Evolutionary conservation across 164 flowering plant species (phyloP), one percentile per base, ranked within the genome.

Genomic region (Magnolia changhungtana): DNA sequence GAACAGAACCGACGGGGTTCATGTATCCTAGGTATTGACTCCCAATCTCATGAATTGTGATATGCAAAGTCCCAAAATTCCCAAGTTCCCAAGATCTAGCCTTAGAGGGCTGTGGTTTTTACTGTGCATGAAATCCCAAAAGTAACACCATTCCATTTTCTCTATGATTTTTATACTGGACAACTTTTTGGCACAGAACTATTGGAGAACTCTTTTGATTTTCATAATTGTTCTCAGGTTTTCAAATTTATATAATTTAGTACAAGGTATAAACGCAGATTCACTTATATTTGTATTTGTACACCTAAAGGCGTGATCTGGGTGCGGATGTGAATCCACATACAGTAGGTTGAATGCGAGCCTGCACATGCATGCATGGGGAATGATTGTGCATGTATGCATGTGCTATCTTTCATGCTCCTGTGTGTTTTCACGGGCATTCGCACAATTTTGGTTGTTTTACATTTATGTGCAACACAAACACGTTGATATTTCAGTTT

Each of bases 1-100:
- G 99, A 77, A 79, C 94, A 50, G 99, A 94, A 64, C 87, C 95
- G 63, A 91, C 98, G 5, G 79, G 89, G 67, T 96, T 92, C 84
- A 92, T 96, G 98, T 96, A 96, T 85, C 99, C 99, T 74, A 96
- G 99, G 99, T 96, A 87, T 72, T 23, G 45, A 13, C 50, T 50
- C 8, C 23, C 18, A 55, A 16, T 55, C 61, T 55, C 18, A 55
- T 55, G 16, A 10, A 55, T 55, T 0, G 10, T 37, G 45, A 37
- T 37, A 37, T 37, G 45, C 45, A 37, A 3, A 37, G 45, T 37
- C 45, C 6, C 45, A 37, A 37, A 37, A 37, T 37, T 37, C 45
- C 45, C 45, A 37, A 37, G 45, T 37, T 37, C 7, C 45, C 6
- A 37, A 37, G 4, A 37, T 37, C 45, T 37, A 37, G 4, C 45